A percentile compares a stretch with the other conserved stretches of the same genome.
Evolutionary conservation across 805 yeast species (phyloP).

Genomic region (Cyberlindnera lachancei): DNA sequence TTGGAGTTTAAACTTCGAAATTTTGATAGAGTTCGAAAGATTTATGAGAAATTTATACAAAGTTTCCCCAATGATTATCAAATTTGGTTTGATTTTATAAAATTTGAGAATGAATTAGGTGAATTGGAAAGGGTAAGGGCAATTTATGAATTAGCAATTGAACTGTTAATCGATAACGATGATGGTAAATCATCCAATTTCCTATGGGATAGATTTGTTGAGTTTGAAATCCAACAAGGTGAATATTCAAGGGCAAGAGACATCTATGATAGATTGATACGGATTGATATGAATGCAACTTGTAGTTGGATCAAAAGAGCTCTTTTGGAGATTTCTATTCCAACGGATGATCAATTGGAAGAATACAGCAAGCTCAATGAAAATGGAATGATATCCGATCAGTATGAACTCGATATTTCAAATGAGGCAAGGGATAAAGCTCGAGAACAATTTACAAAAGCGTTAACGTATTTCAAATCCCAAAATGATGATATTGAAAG

Average conservation of each 20-base stretch:
- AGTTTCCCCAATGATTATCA: slow-evolving; percentile 31
- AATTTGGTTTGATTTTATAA: slow-evolving; percentile 60
- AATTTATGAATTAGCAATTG: slow-evolving; percentile 47
- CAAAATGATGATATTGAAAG: too few species aligned
- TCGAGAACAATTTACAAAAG: slow-evolving; percentile 50
- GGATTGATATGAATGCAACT: slow-evolving; percentile 25
- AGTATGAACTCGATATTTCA: slow-evolving; percentile 42
- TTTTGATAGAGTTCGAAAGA: slow-evolving; percentile 68
- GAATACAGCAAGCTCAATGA: slow-evolving; percentile 23
- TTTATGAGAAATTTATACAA: slow-evolving; percentile 64
- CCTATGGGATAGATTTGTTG: slow-evolving; percentile 40
- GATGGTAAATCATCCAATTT: too few species aligned
- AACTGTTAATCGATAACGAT: slow-evolving; percentile 15
- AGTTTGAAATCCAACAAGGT: slow-evolving; percentile 52
- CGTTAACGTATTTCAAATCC: slow-evolving; percentile 36
- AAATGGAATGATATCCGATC: slow-evolving; percentile 33
- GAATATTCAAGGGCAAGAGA: slow-evolving; percentile 49
- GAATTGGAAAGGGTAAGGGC: slow-evolving; percentile 65
- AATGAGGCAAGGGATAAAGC: slow-evolving; percentile 44
- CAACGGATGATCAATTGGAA: slow-evolving; percentile 44
- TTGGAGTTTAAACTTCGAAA: slow-evolving; percentile 66
- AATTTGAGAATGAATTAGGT: slow-evolving; percentile 57
- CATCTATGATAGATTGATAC: slow-evolving; percentile 36
- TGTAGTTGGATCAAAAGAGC: slow-evolving; percentile 61
- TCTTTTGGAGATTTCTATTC: slow-evolving; percentile 60